These are phyloP conservation scores for Castanopsis chinensis DNA, from an alignment of 306 rosid genomes.

Conservation along the genomic window DNA sequence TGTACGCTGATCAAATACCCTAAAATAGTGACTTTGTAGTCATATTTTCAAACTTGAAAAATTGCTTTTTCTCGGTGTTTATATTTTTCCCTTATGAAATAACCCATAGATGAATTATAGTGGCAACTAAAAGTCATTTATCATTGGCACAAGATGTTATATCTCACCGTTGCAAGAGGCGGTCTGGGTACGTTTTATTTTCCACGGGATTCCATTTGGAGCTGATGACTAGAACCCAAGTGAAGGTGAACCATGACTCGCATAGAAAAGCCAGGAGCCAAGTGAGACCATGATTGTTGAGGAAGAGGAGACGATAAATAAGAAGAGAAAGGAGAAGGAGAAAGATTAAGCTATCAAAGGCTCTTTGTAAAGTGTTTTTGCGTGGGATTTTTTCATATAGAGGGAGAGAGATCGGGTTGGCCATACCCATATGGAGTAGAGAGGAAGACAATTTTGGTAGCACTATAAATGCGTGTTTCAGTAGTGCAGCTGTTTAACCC, in stretches of 20 bases:
- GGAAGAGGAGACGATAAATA: conserved; percentile 31
- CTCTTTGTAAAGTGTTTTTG: conserved; percentile 16
- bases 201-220: conserved; percentile 50
- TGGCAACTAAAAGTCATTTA: no score
- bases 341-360: conserved; percentile 25
- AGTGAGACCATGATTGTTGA: conserved; percentile 24
- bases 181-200: conserved; percentile 37
- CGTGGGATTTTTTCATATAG: conserved; percentile 29
- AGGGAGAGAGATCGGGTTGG: conserved; percentile 9
- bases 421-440: background rate
- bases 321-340: conserved; percentile 43
- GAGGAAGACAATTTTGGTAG: background rate
- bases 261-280: conserved; percentile 57
- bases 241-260: conserved; percentile 61
- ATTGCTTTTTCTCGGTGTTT: no score
- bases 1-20: no score
- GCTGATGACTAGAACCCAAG: conserved; percentile 32
- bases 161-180: conserved; percentile 36
- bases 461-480: background rate
- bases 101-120: no score
- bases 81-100: no score
- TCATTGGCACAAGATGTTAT: no score
- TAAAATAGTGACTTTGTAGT: no score
- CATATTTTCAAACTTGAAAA: no score
- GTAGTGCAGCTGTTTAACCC: background rate